Base-by-base conservation (phyloP, 805 yeast genomes). In the Ascoidea asiatica region DNA sequence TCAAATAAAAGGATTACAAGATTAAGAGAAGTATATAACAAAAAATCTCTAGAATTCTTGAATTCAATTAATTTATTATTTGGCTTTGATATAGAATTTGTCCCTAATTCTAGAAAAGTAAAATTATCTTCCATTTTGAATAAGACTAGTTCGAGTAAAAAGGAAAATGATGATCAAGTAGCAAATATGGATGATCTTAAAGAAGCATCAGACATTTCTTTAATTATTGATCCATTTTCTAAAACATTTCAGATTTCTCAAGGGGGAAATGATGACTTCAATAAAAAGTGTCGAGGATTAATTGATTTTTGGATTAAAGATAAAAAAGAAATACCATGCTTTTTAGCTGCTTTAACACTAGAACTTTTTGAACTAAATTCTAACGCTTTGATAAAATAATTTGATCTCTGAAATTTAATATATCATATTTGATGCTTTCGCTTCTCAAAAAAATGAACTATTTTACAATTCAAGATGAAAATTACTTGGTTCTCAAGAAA, bases 81-180 rank as follows among this genome's bases (percentile, higher is more conserved):
- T 43, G 95, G 95, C 0, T 86, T 75, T 58, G 71, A 73, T 41
- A 62, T 87, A 20, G 94, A 84, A 55, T 79, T 85, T 50, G 59
- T 77, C 56, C 65, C 69, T 51, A 64, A 77, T 63, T 60, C 72
- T 57, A 46, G 44, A 23, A 64, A 75, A 65, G 65, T 81, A 53
- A 66, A 81, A 60, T 63, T 79, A 53, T 69, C 66, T 56, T 50
- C 52, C 56, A 47, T 49, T 39, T 40, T 37, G 13, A 46, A 49
- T 19, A 55, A 57, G 11, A 49, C 47, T 4, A 57, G 57, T 7
- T 55, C 54, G 4, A 51, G 50, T 21, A 55, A 52, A 17, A 43
- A 50, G 37, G 47, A 48, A 19, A 43, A 37, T 19, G 48, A 50
- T 7, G 43, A 41, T 19, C 13, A 19, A 4, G 36, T 37, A n/a